These are phyloP conservation scores for Erigeron philadelphicus DNA, from an alignment of 140 eudicot species.

Conservation along the genomic window DNA sequence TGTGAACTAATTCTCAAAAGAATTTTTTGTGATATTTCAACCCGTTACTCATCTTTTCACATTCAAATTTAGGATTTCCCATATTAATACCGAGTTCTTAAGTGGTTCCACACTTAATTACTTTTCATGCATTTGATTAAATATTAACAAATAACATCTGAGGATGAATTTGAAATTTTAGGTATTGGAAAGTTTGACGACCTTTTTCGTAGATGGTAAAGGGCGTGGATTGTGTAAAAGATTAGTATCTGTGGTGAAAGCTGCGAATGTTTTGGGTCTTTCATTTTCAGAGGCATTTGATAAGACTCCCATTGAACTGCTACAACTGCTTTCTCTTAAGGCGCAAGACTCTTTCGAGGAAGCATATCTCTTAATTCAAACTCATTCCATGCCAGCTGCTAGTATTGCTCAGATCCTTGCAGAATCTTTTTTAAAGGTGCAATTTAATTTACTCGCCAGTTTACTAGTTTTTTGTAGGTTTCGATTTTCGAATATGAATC, in stretches of 20 bases:
- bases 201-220: constrained; percentile 59
- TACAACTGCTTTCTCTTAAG: constrained; percentile 89
- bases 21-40: no score
- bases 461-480: constrained; percentile 11
- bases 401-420: constrained; percentile 88
- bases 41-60: no score
- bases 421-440: constrained; percentile 85
- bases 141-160: constrained; percentile 1
- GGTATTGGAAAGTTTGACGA: constrained; percentile 69
- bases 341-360: constrained; percentile 97
- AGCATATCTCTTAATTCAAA: constrained; percentile 73
- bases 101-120: no score
- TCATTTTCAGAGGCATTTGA: constrained; percentile 84
- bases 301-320: constrained; percentile 70
- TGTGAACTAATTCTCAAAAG: no score
- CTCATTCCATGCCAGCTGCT: constrained; percentile 90
- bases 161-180: constrained; percentile 21
- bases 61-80: no score
- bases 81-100: no score
- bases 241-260: constrained; percentile 74
- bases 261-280: constrained; percentile 82
- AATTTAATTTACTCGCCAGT: not conserved
- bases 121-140: no score
- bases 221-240: constrained; percentile 90
- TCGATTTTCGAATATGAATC: constrained; percentile 3